Evolutionary conservation across 306 rosid species (phyloP).

Genomic region (Cyamopsis tetragonoloba): DNA sequence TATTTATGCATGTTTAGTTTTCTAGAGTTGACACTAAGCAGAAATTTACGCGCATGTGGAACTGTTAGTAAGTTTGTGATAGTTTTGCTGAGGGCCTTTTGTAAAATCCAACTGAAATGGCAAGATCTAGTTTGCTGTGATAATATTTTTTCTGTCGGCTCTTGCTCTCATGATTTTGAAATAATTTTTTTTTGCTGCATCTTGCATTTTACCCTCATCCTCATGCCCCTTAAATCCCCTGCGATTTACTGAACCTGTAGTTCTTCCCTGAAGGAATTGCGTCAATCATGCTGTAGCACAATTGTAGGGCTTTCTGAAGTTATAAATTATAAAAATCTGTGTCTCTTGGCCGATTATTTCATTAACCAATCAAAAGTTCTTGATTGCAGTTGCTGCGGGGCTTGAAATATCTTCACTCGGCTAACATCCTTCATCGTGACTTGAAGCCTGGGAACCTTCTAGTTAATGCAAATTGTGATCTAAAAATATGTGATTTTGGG

Average conservation of each 20-base stretch:
- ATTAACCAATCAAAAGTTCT: conserved; percentile 29
- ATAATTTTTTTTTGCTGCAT: not conserved
- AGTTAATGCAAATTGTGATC: conserved; percentile 87
- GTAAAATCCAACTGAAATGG: not conserved
- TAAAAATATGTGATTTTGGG: conserved; percentile 95
- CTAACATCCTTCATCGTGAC: conserved; percentile 94
- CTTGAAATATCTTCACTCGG: conserved; percentile 88
- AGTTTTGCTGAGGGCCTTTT: not conserved
- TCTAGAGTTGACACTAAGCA: conserved; percentile 2
- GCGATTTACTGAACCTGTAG: not conserved
- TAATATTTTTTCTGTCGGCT: too few relatives aligned
- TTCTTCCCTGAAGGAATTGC: not conserved
- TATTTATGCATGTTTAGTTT: not conserved
- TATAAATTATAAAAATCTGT: not conserved
- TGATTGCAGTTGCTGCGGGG: conserved; percentile 83
- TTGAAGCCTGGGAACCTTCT: conserved; percentile 95
- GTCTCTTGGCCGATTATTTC: conserved; percentile 21
- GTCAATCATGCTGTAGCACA: not conserved
- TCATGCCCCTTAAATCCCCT: not conserved
- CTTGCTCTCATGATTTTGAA: not conserved
- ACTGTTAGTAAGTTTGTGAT: not conserved
- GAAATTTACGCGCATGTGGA: not conserved
- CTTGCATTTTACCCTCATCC: conserved; percentile 14
- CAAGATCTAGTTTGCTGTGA: not conserved
- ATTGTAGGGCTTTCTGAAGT: not conserved